Evolutionary conservation across 345 rosid genomes (phyloP).

Genomic region (Zanthoxylum bungeanum): DNA sequence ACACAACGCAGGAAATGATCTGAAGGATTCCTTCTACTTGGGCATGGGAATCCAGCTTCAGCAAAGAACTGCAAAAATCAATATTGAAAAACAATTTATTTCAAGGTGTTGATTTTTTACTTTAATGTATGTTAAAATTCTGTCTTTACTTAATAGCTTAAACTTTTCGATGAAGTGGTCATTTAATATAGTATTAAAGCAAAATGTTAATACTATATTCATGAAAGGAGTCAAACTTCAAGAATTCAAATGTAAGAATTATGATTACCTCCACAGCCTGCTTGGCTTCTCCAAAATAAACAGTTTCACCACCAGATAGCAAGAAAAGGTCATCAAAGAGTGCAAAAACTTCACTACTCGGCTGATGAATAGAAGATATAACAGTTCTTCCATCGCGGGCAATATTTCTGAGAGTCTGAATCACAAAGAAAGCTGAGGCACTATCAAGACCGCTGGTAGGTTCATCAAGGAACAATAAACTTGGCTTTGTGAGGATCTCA

Average conservation of each 20-base stretch:
- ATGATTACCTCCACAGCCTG: conserved; percentile 48
- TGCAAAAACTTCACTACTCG: conserved; percentile 77
- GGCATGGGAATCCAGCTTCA: conserved; percentile 78
- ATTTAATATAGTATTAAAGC: too few species aligned
- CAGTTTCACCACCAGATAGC: conserved; percentile 64
- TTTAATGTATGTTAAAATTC: too few species aligned
- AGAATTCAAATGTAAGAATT: background rate
- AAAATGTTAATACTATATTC: too few species aligned
- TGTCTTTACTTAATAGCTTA: too few species aligned
- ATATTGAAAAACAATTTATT: background rate
- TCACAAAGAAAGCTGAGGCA: conserved; percentile 70
- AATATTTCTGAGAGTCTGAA: conserved; percentile 53
- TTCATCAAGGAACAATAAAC: conserved; percentile 61
- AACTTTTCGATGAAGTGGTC: too few species aligned
- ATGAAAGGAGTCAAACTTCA: too few species aligned
- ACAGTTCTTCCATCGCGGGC: conserved; percentile 64
- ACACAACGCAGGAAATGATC: conserved; percentile 80
- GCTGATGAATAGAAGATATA: conserved; percentile 73
- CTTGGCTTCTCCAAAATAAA: conserved; percentile 71
- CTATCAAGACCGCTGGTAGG: conserved; percentile 82
- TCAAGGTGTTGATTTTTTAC: too few species aligned
- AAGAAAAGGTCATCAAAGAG: conserved; percentile 71
- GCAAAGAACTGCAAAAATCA: conserved; percentile 54
- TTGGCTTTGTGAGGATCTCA: conserved; percentile 68
- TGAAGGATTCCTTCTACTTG: conserved; percentile 66